Evolutionary conservation across 257 asterid genomes (phyloP), one percentile per base, ranked within the genome.

Genomic region (Salvia miltiorrhiza): DNA sequence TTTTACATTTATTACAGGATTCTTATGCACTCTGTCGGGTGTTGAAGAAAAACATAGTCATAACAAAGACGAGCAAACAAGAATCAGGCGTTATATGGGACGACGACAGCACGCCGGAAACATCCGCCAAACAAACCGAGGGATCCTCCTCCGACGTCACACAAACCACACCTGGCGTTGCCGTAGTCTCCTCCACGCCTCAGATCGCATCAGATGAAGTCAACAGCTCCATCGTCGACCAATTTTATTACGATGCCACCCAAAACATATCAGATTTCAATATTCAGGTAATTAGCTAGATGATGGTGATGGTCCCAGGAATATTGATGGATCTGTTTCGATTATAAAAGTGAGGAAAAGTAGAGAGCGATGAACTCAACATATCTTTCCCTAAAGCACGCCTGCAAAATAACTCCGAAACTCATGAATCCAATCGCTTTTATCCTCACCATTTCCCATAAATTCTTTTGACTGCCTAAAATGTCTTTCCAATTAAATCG

Each of bases 11-110:
- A 14, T 10, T 0, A 35, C 72, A 86, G 92, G 92, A 86, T 69
- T 81, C 86, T 7, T 86, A 86, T 65, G 92, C 92, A 39, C 75
- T 86, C 1, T 86, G 89, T 69, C 83, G 92, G 57, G 92, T 86
- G 4, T 81, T 84, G 79, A 86, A 86, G 87, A 86, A 86, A 71
- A 80, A 83, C 77, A 78, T 72, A 61, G 57, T 66, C 35, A 71
- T 81, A 65, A 45, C 86, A 0, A 76, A 70, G 41, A 23, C 41
- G 79, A 81, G 47, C 81, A 71, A 60, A n/a, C n/a, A n/a, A n/a
- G n/a, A n/a, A n/a, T n/a, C n/a, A n/a, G n/a, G n/a, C n/a, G 50
- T 72, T 4, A 14, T 64, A 74, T 81, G 81, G 82, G 86, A 79
- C 16, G 87, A 73, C 20, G 78, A 74, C 58, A 65, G 70, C 54